Evolutionary conservation across 805 yeast species (phyloP).

Genomic region (Lipomyces japonicus): DNA sequence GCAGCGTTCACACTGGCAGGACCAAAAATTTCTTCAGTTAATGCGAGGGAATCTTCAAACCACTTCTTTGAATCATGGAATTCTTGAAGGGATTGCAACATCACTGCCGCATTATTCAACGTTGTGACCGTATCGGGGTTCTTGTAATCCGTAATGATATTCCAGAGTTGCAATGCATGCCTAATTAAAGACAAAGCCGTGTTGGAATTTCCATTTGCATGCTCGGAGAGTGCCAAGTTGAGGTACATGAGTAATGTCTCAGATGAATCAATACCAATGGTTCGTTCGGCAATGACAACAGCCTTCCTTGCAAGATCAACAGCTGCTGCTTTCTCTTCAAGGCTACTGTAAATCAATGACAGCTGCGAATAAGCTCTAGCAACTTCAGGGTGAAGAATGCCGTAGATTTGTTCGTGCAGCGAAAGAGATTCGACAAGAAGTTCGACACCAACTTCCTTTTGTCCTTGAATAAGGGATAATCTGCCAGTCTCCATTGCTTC

Average conservation of each 20-base stretch:
- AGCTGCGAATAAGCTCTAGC: conserved; percentile 64
- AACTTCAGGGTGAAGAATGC: conserved; percentile 72
- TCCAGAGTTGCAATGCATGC: conserved; percentile 59
- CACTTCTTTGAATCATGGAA: conserved; percentile 49
- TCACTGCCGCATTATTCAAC: conserved; percentile 55
- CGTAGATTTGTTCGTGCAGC: conserved; percentile 78
- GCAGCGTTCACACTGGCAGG: conserved; percentile 59
- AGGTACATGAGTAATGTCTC: conserved; percentile 68
- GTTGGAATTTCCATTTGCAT: conserved; percentile 52
- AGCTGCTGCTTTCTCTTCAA: conserved; percentile 55
- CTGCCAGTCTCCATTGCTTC: conserved; percentile 52
- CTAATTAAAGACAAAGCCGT: conserved; percentile 61
- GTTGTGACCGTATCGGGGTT: conserved; percentile 72
- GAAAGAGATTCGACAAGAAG: conserved; percentile 66
- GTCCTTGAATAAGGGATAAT: conserved; percentile 31
- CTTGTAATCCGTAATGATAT: conserved; percentile 51
- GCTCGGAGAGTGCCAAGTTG: conserved; percentile 72
- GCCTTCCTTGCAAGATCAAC: conserved; percentile 64
- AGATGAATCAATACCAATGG: conserved; percentile 72
- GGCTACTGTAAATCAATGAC: conserved; percentile 63
- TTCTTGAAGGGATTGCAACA: conserved; percentile 53
- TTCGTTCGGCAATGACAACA: conserved; percentile 70
- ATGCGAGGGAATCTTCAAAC: conserved; percentile 50
- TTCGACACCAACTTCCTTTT: conserved; percentile 52
- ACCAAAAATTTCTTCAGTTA: conserved; percentile 54